Percentiles rank a stretch among this genome's conserved stretches.
phyloP scores from a whole-genome alignment of 2,329 filamentous ascomycete species.

The Seiridium cupressi region DNA sequence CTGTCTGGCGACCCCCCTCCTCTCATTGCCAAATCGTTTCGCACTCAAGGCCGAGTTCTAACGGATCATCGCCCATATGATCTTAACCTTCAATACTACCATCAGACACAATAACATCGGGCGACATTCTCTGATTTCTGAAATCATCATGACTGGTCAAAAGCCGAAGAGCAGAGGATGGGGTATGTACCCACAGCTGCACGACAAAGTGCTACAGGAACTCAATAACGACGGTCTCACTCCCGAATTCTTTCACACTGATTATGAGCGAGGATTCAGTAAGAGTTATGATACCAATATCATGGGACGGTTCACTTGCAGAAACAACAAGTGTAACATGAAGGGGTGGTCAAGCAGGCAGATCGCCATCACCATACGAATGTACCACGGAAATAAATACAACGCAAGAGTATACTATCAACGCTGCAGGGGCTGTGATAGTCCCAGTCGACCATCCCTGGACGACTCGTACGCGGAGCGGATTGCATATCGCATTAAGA shows the following conservation, averaged over 20 bases:
- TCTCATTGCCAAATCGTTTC: too few relatives aligned
- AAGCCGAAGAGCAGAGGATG: not conserved
- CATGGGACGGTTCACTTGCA: slow-evolving; percentile 32
- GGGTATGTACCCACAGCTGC: slow-evolving; percentile 7
- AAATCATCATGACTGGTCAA: too few relatives aligned
- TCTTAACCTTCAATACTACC: too few relatives aligned
- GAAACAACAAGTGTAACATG: slow-evolving; percentile 19
- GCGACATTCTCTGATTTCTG: too few relatives aligned
- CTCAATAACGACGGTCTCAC: not conserved
- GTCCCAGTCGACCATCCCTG: slow-evolving; percentile 23
- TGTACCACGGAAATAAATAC: slow-evolving; percentile 27
- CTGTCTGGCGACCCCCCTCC: too few relatives aligned
- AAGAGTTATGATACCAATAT: slow-evolving; percentile 25
- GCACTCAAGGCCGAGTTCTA: too few relatives aligned
- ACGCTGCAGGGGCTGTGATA: slow-evolving; percentile 29
- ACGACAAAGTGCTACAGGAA: slow-evolving; percentile 3
- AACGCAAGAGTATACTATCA: slow-evolving; percentile 36
- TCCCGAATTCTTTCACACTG: slow-evolving; percentile 19
- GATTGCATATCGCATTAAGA: slow-evolving; percentile 33
- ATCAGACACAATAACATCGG: too few relatives aligned
- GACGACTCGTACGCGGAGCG: slow-evolving; percentile 32
- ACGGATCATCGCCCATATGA: too few relatives aligned
- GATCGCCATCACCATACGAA: slow-evolving; percentile 32
- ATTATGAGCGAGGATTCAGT: slow-evolving; percentile 11
- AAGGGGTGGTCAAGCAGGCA: slow-evolving; percentile 29